These are phyloP conservation scores for Entomortierella chlamydospora DNA, from an alignment of 192 early-diverging fungal genomes.

Conservation along the genomic window DNA sequence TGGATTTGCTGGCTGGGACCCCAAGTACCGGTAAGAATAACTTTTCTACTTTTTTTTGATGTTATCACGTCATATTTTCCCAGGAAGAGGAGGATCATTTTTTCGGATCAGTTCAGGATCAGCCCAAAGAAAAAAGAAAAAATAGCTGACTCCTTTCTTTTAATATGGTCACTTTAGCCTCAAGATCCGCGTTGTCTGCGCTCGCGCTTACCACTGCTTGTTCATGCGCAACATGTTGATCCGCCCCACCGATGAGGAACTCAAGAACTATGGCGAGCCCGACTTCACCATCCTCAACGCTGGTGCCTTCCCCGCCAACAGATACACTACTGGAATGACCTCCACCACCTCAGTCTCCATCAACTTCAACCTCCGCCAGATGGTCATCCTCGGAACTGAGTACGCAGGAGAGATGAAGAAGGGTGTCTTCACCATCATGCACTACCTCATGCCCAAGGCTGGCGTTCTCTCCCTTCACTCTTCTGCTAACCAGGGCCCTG, in stretches of 20 bases:
- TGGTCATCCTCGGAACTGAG: constrained; percentile 98
- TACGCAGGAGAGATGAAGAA: constrained; percentile 99
- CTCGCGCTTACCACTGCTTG: constrained; percentile 94
- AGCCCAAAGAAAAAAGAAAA: background rate
- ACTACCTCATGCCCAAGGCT: constrained; percentile 97
- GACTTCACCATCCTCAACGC: constrained; percentile 99
- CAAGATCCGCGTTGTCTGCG: constrained; percentile 95
- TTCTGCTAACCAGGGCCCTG: constrained; percentile 92
- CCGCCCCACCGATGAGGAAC: constrained; percentile 91
- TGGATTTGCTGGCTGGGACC: constrained; percentile 98
- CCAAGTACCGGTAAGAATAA: constrained; percentile 82
- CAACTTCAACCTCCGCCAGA: constrained; percentile 94
- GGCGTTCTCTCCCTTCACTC: constrained; percentile 92
- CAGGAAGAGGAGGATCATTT: background rate
- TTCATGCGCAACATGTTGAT: constrained; percentile 99
- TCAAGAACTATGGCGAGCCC: constrained; percentile 92
- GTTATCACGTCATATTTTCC: background rate
- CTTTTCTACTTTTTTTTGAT: background rate
- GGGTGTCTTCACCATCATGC: constrained; percentile 98
- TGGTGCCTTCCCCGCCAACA: constrained; percentile 93
- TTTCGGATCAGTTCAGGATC: background rate
- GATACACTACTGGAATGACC: constrained; percentile 95
- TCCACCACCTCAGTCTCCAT: constrained; percentile 92
- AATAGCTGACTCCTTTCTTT: background rate
- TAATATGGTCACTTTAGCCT: constrained; percentile 54